Percentiles rank a stretch among this genome's conserved stretches.
These are phyloP conservation scores for Aspergillus jensenii DNA, from an alignment of 2,329 filamentous ascomycete species.

Conservation along the genomic window DNA sequence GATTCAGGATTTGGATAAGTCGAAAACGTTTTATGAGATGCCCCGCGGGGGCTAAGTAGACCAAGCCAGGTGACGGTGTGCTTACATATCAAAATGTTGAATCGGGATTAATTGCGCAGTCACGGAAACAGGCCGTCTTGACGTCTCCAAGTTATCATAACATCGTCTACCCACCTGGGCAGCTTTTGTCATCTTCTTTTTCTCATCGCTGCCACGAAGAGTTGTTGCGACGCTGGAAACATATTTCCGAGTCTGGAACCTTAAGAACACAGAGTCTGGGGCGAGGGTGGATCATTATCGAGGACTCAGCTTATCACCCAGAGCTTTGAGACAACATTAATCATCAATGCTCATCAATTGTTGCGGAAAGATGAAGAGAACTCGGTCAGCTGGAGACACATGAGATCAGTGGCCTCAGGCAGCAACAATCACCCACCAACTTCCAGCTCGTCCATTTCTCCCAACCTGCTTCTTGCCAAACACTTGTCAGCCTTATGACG, in stretches of 20 bases:
- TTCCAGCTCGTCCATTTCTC: not conserved
- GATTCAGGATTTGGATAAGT: not conserved
- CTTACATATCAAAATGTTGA: not conserved
- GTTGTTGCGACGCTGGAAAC: not conserved
- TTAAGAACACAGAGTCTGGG: no score
- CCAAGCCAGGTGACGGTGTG: not conserved
- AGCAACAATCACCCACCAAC: not conserved
- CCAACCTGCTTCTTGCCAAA: not conserved
- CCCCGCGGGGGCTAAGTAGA: no score
- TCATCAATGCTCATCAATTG: no score
- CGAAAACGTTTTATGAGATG: no score
- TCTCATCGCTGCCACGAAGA: not conserved
- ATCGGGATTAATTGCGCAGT: not conserved
- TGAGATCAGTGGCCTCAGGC: not conserved
- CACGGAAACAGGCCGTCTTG: not conserved
- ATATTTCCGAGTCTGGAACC: not conserved
- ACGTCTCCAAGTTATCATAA: no score
- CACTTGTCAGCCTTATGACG: not conserved
- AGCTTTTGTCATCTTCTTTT: no score
- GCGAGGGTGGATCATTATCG: no score
- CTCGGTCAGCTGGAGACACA: not conserved
- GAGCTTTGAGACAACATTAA: no score
- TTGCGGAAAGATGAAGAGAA: no score
- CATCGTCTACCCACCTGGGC: not conserved
- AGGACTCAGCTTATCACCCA: no score